These are phyloP conservation scores for Suillus spraguei DNA, from an alignment of 768 basidiomycete species.

Conservation along the genomic window DNA sequence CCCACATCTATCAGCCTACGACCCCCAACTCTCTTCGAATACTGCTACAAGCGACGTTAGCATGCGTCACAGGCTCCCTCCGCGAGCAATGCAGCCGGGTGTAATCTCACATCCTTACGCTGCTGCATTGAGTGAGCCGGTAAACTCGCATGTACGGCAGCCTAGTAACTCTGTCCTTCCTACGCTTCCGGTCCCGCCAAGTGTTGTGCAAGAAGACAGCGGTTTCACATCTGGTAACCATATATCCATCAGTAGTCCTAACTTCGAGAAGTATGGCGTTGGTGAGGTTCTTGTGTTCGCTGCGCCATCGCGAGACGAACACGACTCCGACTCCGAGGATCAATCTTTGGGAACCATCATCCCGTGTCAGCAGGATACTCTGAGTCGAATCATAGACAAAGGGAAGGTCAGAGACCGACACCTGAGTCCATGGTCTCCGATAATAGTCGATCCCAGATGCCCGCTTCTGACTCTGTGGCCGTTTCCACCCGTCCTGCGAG, in stretches of 20 bases:
- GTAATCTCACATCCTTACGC: constrained; percentile 52
- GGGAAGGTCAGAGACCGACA: background rate
- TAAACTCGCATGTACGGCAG: constrained; percentile 54
- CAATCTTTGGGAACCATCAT: constrained; percentile 25
- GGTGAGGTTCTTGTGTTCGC: constrained; percentile 64
- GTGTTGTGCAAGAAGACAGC: background rate
- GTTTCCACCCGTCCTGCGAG: constrained; percentile 1
- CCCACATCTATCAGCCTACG: constrained; percentile 40
- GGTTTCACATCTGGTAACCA: constrained; percentile 34
- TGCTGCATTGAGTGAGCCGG: constrained; percentile 34
- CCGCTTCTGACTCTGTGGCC: background rate
- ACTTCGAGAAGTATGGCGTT: constrained; percentile 56
- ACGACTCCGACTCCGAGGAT: constrained; percentile 47
- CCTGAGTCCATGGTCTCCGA: background rate
- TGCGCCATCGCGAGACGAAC: constrained; percentile 19
- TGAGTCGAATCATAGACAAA: constrained; percentile 10
- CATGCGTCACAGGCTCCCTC: constrained; percentile 40
- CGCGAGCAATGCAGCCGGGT: constrained; percentile 30
- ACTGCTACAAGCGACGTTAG: constrained; percentile 31
- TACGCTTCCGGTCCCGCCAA: background rate
- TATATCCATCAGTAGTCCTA: constrained; percentile 28
- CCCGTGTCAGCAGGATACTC: constrained; percentile 18
- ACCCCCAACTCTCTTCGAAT: constrained; percentile 20
- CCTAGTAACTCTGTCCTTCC: background rate
- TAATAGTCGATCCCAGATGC: background rate